Conservation (phyloP, 1,284 basidiomycete species). For the Irpex sp. region DNA sequence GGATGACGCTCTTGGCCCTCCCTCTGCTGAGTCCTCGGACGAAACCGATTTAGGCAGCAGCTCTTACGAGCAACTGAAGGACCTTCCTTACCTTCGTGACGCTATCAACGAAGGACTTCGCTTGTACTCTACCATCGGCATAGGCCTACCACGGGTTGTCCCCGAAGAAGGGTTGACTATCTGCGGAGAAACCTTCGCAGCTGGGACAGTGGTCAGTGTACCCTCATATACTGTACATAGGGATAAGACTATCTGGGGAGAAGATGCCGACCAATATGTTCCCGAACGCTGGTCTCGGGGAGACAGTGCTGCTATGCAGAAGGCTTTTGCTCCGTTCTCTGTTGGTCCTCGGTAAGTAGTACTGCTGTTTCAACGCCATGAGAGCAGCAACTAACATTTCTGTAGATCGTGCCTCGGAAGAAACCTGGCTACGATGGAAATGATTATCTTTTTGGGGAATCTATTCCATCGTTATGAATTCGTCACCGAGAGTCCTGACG, state of each 20-base stretch:
- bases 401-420: slow-evolving; percentile 25
- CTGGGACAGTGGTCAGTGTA: slow-evolving; percentile 24
- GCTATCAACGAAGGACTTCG: slow-evolving; percentile 25
- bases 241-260: slow-evolving; percentile 35
- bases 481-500: not conserved
- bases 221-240: slow-evolving; percentile 33
- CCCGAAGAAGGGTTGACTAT: slow-evolving; percentile 18
- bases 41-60: slow-evolving; percentile 14
- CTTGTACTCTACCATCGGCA: slow-evolving; percentile 18
- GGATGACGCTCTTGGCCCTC: slow-evolving; percentile 15
- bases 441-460: slow-evolving; percentile 35
- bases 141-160: slow-evolving; percentile 24
- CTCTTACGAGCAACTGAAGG: slow-evolving; percentile 18
- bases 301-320: slow-evolving; percentile 6
- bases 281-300: slow-evolving; percentile 35
- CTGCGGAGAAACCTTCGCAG: slow-evolving; percentile 16
- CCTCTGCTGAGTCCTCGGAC: slow-evolving; percentile 4
- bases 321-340: slow-evolving; percentile 18
- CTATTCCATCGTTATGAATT: slow-evolving; percentile 29
- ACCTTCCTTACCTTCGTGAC: slow-evolving; percentile 23
- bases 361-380: not conserved
- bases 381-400: not conserved
- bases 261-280: slow-evolving; percentile 29
- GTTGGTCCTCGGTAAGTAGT: slow-evolving; percentile 14
- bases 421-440: slow-evolving; percentile 35